Evolutionary conservation across 495 filamentous ascomycete species (phyloP), one percentile per base, ranked within the genome.

Genomic region (Hypoxylon lenormandii): DNA sequence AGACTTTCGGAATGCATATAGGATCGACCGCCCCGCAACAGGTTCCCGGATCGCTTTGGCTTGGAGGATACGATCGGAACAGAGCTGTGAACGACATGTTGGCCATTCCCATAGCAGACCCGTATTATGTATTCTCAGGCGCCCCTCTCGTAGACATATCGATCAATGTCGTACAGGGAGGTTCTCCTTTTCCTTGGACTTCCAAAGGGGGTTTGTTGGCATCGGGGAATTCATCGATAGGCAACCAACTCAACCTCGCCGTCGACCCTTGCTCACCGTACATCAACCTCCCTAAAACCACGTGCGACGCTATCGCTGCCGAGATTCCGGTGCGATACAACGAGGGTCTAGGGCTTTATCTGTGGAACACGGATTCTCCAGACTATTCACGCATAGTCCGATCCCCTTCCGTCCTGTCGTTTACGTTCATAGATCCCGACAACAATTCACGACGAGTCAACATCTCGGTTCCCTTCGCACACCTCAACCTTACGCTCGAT

Each of bases 401-500:
- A 13, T 83, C 83, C 8, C 75, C 83, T 0, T 68, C 80, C 2
- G 84, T 80, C 52, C 75, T 87, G 8, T 62, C 68, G 26, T 86
- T 87, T 59, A 76, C 73, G 2, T 84, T 87, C 64, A 45, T 30
- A 12, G 50, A 70, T 67, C 58, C 55, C n/a, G 10, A 66, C 12
- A 56, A 60, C 37, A 62, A 54, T 0, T 55, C 56, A 18, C 58
- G 65, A 12, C 77, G 74, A 26, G 56, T 81, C 16, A 80, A 76
- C 7, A 82, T 86, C 60, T 84, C 83, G 33, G 78, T 85, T 1
- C 83, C 84, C 3, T 80, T 86, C 64, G 68, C 67, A 26, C 75
- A 84, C 1, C 77, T 86, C 13, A 82, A 81, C 46, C 78, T 86
- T 4, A 83, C 81, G 5, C 76, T 86, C n/a, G 71, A 78, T 26